A percentile compares a stretch with the other conserved stretches of the same genome.
phyloP scores from a whole-genome alignment of 1,284 basidiomycete species.

The Rhodotorula sp. region DNA sequence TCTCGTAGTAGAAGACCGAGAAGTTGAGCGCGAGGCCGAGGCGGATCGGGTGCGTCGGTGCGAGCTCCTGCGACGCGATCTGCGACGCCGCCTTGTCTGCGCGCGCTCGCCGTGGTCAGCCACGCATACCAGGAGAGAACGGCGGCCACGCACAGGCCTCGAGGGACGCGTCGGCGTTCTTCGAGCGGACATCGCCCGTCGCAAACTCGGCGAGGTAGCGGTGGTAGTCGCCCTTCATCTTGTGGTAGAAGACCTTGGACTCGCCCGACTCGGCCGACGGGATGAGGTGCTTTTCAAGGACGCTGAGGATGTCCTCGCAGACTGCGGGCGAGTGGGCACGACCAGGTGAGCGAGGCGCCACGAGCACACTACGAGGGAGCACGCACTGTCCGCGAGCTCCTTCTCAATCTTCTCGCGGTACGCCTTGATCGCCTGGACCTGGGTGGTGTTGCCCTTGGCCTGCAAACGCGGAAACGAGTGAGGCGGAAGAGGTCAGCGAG shows the following conservation, averaged over 20 bases:
- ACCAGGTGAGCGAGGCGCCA: too few species aligned
- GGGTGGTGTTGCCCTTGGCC: slow-evolving; percentile 48
- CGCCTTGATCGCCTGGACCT: slow-evolving; percentile 48
- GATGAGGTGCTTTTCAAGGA: slow-evolving; percentile 51
- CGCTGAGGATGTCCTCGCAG: slow-evolving; percentile 50
- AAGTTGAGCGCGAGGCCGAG: slow-evolving; percentile 58
- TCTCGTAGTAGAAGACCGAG: slow-evolving; percentile 58
- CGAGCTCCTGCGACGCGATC: slow-evolving; percentile 54
- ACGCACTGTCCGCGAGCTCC: slow-evolving; percentile 45
- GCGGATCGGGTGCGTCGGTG: slow-evolving; percentile 55
- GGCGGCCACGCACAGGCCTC: slow-evolving; percentile 50
- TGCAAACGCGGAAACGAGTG: not conserved
- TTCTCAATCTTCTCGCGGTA: slow-evolving; percentile 50
- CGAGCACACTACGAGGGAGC: not conserved
- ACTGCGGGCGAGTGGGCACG: slow-evolving; percentile 15
- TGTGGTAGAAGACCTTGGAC: slow-evolving; percentile 51
- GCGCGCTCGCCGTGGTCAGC: not conserved
- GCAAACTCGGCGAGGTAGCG: slow-evolving; percentile 58
- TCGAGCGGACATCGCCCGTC: slow-evolving; percentile 49
- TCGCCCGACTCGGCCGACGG: slow-evolving; percentile 50
- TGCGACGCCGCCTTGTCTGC: slow-evolving; percentile 54
- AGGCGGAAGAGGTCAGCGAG: not conserved
- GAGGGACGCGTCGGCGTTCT: slow-evolving; percentile 48
- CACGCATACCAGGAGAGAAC: not conserved
- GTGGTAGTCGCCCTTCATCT: slow-evolving; percentile 58